Conservation (phyloP, 2,329 filamentous ascomycete species). For the Penicillium sp. region DNA sequence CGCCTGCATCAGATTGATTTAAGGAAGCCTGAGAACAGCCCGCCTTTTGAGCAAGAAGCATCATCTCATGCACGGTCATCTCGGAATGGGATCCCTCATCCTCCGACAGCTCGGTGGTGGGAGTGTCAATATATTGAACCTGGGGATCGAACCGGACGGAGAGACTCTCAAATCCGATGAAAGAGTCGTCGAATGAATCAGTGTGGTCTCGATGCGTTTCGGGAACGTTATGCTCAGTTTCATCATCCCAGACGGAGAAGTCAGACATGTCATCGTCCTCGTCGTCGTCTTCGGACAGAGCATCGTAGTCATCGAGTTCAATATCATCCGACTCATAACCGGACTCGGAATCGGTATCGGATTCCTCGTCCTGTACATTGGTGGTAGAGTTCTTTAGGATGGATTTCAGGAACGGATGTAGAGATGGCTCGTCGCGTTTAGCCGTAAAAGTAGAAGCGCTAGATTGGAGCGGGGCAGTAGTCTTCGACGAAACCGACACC, state of each 20-base stretch:
- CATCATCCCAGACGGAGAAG: conserved; percentile 33
- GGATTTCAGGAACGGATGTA: conserved; percentile 31
- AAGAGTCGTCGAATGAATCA: conserved; percentile 36
- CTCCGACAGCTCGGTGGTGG: conserved; percentile 23
- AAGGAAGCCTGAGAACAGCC: conserved; percentile 20
- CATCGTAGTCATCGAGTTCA: conserved; percentile 31
- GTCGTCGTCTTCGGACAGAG: conserved; percentile 22
- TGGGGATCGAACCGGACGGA: conserved; percentile 36
- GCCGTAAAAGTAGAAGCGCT: conserved; percentile 19
- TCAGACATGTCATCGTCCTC: conserved; percentile 32
- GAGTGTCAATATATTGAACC: conserved; percentile 36
- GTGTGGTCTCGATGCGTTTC: conserved; percentile 32
- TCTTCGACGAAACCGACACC: conserved; percentile 33
- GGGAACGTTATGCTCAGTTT: conserved; percentile 27
- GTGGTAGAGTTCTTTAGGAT: conserved; percentile 35
- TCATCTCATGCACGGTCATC: conserved; percentile 44
- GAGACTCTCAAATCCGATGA: conserved; percentile 36
- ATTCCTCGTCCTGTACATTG: conserved; percentile 25
- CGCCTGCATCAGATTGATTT: conserved; percentile 18
- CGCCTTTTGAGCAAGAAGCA: conserved; percentile 33
- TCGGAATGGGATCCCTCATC: conserved; percentile 23
- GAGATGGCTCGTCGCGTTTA: conserved; percentile 20
- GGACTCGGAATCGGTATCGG: conserved; percentile 32
- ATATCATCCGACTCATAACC: conserved; percentile 39
- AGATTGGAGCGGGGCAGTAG: conserved; percentile 24